Evolutionary conservation across 441 rosid species (phyloP), one percentile per base, ranked within the genome.

Genomic region (Adansonia gregorii): DNA sequence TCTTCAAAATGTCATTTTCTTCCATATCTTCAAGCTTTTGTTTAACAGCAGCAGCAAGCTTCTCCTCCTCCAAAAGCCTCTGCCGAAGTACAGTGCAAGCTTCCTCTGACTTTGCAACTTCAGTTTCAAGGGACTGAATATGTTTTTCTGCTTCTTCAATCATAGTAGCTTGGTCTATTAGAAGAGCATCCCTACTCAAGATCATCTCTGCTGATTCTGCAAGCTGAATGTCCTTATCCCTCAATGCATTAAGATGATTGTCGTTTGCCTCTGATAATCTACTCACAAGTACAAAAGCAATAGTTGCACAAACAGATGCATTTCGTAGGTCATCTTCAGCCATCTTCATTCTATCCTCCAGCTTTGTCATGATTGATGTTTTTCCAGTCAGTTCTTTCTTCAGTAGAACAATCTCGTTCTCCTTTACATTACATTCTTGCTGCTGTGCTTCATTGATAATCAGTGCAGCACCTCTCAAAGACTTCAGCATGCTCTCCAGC

Each of bases 381-480:
- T 89, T 89, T 54, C 76, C 81, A 78, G 84, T 70, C 84, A 92
- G 82, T 75, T 85, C 85, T 73, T 95, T 89, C 76, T 78, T 87
- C 88, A 97, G 79, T 60, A 79, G 78, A 71, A 83, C 81, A 82
- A 86, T 85, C 80, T 89, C 89, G 54, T 78, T 86, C 85, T 95
- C 98, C 77, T 90, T 97, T 82, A 92, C 96, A 76, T 83, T 80
- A 82, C 86, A 89, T 78, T 93, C 99, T 81, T 87, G 94, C 88
- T 90, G 95, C 77, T 93, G 94, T 51, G 97, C 94, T 91, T 95
- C 98, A 76, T 87, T 91, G 54, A 97, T 92, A 52, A 87, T 92
- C 77, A 93, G 56, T 68, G 97, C 89, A 73, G 99, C 99, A 63
- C 94, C 94, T 84, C 93, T 89, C 85, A 97, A 86, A 85, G 99